Evolutionary conservation across 2,329 filamentous ascomycete species (phyloP).

Genomic region (Hymenoscyphus infarciens): DNA sequence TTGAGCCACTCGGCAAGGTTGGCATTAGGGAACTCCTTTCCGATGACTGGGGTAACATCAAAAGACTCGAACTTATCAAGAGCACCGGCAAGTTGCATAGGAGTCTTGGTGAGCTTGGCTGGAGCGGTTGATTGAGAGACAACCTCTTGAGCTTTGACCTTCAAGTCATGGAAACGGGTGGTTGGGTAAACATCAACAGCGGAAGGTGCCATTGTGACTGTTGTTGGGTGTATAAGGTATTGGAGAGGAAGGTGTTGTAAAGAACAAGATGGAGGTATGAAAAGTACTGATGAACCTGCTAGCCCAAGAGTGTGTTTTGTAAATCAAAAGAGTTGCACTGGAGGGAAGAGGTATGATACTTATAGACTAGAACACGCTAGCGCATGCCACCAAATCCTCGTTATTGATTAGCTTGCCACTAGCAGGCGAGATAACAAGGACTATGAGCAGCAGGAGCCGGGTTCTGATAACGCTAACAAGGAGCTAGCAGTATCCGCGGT

Average conservation of each 20-base stretch:
- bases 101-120: conserved; percentile 13
- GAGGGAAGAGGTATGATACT: neutral
- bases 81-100: conserved; percentile 16
- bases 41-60: conserved; percentile 60
- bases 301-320: neutral
- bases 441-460: neutral
- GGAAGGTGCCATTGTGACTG: conserved; percentile 18
- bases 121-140: conserved; percentile 14
- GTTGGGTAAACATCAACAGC: conserved; percentile 21
- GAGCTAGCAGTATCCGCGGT: neutral
- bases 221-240: neutral
- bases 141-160: conserved; percentile 18
- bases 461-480: neutral
- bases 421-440: neutral
- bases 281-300: neutral
- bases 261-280: neutral
- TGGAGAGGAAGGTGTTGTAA: neutral
- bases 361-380: neutral
- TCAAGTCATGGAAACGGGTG: conserved; percentile 16
- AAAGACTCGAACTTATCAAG: conserved; percentile 48
- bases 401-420: neutral
- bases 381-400: neutral
- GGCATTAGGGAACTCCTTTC: conserved; percentile 56
- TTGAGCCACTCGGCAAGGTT: conserved; percentile 59
- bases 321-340: neutral